phyloP scores from a whole-genome alignment of 257 asterid genomes.

The Solanum bulbocastanum region DNA sequence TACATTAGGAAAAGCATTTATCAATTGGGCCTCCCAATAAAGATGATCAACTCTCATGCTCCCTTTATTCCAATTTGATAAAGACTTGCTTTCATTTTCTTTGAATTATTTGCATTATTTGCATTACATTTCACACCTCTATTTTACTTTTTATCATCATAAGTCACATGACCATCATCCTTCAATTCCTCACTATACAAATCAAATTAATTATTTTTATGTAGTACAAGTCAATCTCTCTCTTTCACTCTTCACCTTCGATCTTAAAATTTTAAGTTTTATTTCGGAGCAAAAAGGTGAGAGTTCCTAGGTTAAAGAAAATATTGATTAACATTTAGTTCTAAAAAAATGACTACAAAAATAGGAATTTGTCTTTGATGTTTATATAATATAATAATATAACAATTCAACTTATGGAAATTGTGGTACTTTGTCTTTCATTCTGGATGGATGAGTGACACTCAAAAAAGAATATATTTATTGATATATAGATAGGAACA shows the following conservation, averaged over 20 bases:
- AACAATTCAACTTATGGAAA: not conserved
- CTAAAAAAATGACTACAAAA: not conserved
- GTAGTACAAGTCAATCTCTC: not conserved
- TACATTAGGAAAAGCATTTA: conserved; percentile 4
- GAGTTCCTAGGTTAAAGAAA: not conserved
- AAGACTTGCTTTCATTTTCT: conserved; percentile 1
- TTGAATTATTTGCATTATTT: not conserved
- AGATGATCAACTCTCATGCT: not conserved
- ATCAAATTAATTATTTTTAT: not conserved
- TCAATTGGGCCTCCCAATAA: not conserved
- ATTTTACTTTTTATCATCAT: not conserved
- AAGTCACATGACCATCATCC: not conserved
- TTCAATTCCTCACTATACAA: not conserved
- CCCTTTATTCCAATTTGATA: not conserved
- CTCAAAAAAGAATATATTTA: not conserved
- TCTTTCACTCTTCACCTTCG: not conserved
- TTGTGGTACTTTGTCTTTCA: not conserved
- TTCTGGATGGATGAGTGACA: not conserved
- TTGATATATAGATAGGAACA: not conserved
- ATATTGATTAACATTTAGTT: not conserved
- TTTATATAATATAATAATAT: not conserved
- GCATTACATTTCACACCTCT: not conserved
- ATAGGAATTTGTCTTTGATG: not conserved
- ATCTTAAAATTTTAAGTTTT: not conserved
- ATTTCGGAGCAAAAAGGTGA: not conserved